These are phyloP conservation scores for Hyphodiscus hymeniophilus DNA, from an alignment of 495 filamentous ascomycete genomes.

Conservation along the genomic window DNA sequence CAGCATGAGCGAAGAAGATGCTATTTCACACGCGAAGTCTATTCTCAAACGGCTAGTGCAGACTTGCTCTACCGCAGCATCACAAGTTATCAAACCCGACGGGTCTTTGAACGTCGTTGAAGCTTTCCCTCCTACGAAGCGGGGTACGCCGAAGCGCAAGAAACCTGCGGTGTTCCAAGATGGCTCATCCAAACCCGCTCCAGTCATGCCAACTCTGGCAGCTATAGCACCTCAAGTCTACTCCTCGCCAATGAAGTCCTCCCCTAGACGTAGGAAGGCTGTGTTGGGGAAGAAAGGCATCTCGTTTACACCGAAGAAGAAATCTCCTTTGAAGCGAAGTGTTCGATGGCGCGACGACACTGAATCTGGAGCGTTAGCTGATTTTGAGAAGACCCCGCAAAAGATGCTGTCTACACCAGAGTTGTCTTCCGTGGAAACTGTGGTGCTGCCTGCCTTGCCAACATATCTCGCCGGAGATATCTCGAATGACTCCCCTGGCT, in stretches of 20 bases:
- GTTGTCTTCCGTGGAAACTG: slow-evolving; percentile 36
- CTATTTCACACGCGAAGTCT: slow-evolving; percentile 68
- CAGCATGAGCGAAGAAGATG: slow-evolving; percentile 72
- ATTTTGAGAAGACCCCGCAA: slow-evolving; percentile 82
- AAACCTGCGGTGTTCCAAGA: slow-evolving; percentile 38
- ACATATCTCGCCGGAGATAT: slow-evolving; percentile 30
- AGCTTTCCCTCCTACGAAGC: slow-evolving; percentile 54
- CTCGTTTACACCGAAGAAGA: slow-evolving; percentile 80
- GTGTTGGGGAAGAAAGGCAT: slow-evolving; percentile 65
- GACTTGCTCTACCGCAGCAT: slow-evolving; percentile 59
- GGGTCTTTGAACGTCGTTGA: slow-evolving; percentile 51
- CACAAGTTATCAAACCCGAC: slow-evolving; percentile 85
- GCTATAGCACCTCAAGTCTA: slow-evolving; percentile 29
- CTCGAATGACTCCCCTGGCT: slow-evolving; percentile 37
- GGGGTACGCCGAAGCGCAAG: slow-evolving; percentile 68
- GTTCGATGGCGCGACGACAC: slow-evolving; percentile 94
- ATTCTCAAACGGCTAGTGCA: slow-evolving; percentile 73
- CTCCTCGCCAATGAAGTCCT: slow-evolving; percentile 53
- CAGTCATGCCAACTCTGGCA: slow-evolving; percentile 29
- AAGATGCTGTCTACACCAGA: slow-evolving; percentile 46
- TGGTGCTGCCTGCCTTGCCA: slow-evolving; percentile 28
- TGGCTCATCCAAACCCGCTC: slow-evolving; percentile 26
- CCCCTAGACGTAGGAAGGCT: slow-evolving; percentile 71
- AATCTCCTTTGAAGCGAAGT: slow-evolving; percentile 58
- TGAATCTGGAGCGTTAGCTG: slow-evolving; percentile 70